Evolutionary conservation across 2,329 filamentous ascomycete species (phyloP), one percentile per base, ranked within the genome.

Genomic region (Pseudogymnoascus sp.): DNA sequence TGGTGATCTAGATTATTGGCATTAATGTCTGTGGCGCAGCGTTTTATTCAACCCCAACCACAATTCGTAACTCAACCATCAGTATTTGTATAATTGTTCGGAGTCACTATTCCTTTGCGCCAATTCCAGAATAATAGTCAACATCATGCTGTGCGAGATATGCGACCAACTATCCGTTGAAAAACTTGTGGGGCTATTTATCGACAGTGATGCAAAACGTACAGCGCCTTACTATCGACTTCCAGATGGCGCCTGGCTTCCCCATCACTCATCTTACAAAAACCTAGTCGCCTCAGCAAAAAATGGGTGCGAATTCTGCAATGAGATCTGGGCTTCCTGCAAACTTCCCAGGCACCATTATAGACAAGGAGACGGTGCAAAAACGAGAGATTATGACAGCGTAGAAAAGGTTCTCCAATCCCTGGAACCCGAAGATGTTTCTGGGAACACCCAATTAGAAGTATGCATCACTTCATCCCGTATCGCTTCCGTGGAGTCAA

Each of bases 91-190:
- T 33, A 55, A 5, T 55, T 28, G 4, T 4, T 16, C 14, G 14
- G 4, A 4, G 18, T 33, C 33, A 11, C 8, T 12, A 16, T 18
- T 9, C 18, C 25, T 3, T 55, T 28, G 33, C n/a, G 7, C n/a
- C n/a, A 16, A 55, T 18, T 9, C 11, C 9, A 33, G 14, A 18
- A 18, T 55, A 55, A 33, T 18, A 18, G n/a, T 33, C 25, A 18
- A 55, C n/a, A 55, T 33, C 45, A 55, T 55, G 45, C 25, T 55
- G 9, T 55, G 45, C 45, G n/a, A 55, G 9, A 33, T 55, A 55
- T 55, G 45, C n/a, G 45, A 33, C 45, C 25, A 55, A 9, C 25
- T 55, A 55, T 55, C 45, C n/a, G 45, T 55, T 33, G 25, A 33
- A 55, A 33, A 31, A 55, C 45, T 55, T 5, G 25, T 55, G n/a